phyloP scores from a whole-genome alignment of 805 yeast genomes.

The Nakazawaea laoshanensis region DNA sequence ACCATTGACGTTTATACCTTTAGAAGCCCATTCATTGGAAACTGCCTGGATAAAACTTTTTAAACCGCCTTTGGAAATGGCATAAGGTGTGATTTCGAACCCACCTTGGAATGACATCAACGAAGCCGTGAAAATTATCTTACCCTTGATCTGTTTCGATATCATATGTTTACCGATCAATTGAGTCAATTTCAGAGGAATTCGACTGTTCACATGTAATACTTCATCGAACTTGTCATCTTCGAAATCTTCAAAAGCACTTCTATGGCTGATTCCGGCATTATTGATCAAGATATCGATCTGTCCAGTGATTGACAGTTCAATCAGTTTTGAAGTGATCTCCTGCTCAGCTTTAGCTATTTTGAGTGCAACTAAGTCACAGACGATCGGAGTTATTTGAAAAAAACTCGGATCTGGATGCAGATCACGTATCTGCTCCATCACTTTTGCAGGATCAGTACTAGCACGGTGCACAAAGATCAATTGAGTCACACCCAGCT shows the following conservation, averaged over 20 bases:
- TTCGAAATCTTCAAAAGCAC: slow-evolving; percentile 25
- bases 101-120: slow-evolving; percentile 33
- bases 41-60: slow-evolving; percentile 26
- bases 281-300: slow-evolving; percentile 25
- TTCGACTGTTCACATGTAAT: slow-evolving; percentile 29
- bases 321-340: slow-evolving; percentile 23
- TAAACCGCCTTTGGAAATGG: slow-evolving; percentile 34
- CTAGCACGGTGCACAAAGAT: slow-evolving; percentile 31
- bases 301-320: slow-evolving; percentile 19
- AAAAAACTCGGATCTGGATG: slow-evolving; percentile 19
- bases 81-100: slow-evolving; percentile 26
- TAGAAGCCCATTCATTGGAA: slow-evolving; percentile 35
- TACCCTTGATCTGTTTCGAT: slow-evolving; percentile 24
- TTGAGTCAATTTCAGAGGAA: slow-evolving; percentile 29
- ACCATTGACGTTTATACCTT: slow-evolving; percentile 38
- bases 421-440: slow-evolving; percentile 16
- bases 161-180: slow-evolving; percentile 29
- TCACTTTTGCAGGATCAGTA: slow-evolving; percentile 20
- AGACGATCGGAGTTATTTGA: slow-evolving; percentile 17
- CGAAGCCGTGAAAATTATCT: slow-evolving; percentile 33
- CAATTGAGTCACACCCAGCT: slow-evolving; percentile 34
- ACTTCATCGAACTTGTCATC: slow-evolving; percentile 29
- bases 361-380: slow-evolving; percentile 19
- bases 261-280: slow-evolving; percentile 26
- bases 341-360: slow-evolving; percentile 20